Percentiles rank a stretch among this genome's conserved stretches.
These are phyloP conservation scores for Oryza meridionalis DNA, from an alignment of 176 grass and related monocot species.

Conservation along the genomic window DNA sequence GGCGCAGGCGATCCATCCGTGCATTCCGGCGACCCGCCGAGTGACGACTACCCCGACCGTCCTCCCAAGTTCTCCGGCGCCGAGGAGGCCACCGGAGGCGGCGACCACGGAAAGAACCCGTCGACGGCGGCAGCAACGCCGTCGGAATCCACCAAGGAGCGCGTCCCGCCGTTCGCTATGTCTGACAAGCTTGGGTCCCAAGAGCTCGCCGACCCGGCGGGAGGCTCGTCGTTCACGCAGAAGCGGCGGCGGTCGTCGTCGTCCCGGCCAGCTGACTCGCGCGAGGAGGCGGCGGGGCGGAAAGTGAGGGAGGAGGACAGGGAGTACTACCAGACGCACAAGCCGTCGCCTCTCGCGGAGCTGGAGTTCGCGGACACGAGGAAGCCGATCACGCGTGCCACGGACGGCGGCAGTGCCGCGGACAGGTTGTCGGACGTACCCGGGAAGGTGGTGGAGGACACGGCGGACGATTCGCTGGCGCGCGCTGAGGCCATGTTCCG, in stretches of 20 bases:
- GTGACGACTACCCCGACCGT: slow-evolving; percentile 48
- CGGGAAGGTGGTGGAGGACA: slow-evolving; percentile 51
- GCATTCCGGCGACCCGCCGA: slow-evolving; percentile 52
- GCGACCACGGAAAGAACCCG: neutral
- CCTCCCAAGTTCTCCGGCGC: slow-evolving; percentile 49
- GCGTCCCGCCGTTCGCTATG: slow-evolving; percentile 58
- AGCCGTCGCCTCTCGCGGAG: slow-evolving; percentile 76
- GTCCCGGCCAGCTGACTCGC: neutral
- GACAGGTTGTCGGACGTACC: slow-evolving; percentile 22
- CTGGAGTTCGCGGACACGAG: slow-evolving; percentile 76
- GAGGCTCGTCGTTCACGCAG: slow-evolving; percentile 55
- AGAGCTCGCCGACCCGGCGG: slow-evolving; percentile 25
- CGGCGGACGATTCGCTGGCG: slow-evolving; percentile 58
- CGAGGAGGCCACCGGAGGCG: slow-evolving; percentile 17
- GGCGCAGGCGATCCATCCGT: slow-evolving; percentile 38
- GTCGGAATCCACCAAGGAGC: neutral
- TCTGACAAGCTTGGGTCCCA: slow-evolving; percentile 57
- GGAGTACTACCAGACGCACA: slow-evolving; percentile 78
- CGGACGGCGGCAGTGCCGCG: slow-evolving; percentile 39
- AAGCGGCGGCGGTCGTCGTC: slow-evolving; percentile 49
- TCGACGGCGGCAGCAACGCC: neutral
- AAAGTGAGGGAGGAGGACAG: slow-evolving; percentile 50
- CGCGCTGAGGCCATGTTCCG: slow-evolving; percentile 70
- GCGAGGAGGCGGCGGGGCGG: neutral
- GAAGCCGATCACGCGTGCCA: slow-evolving; percentile 57